phyloP scores from a whole-genome alignment of 2,329 filamentous ascomycete genomes.

The Aureobasidium sp. region DNA sequence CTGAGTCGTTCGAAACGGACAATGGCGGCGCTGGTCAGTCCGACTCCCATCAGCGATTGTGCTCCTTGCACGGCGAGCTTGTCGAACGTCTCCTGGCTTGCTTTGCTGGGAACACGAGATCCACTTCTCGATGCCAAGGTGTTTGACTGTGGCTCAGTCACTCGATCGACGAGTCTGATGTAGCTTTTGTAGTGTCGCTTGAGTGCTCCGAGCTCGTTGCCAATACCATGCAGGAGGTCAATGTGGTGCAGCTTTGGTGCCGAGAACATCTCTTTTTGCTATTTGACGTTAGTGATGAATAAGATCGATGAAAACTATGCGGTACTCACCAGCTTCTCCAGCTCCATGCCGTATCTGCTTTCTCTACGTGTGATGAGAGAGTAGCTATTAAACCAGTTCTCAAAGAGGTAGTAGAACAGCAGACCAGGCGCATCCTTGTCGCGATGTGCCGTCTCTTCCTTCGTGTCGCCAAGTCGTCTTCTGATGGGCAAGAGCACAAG shows the following conservation, averaged over 20 bases:
- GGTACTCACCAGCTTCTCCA: constrained; percentile 41
- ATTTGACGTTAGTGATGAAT: constrained; percentile 17
- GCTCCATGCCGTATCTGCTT: constrained; percentile 38
- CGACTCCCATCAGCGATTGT: constrained; percentile 36
- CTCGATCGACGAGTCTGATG: constrained; percentile 51
- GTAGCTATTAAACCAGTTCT: constrained; percentile 55
- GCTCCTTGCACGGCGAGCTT: constrained; percentile 11
- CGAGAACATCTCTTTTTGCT: constrained; percentile 48
- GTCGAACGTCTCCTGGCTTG: constrained; percentile 25
- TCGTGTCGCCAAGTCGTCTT: constrained; percentile 35
- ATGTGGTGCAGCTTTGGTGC: constrained; percentile 39
- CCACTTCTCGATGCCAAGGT: constrained; percentile 36
- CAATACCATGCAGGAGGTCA: constrained; percentile 50
- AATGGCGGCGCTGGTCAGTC: constrained; percentile 41
- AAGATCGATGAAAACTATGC: background rate
- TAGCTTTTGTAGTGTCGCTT: constrained; percentile 55
- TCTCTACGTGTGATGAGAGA: constrained; percentile 45
- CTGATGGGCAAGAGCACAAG: constrained; percentile 38
- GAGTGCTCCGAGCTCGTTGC: constrained; percentile 52
- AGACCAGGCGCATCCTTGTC: constrained; percentile 50
- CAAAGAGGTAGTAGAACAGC: constrained; percentile 59
- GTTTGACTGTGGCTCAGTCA: constrained; percentile 41
- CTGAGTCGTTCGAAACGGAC: constrained; percentile 52
- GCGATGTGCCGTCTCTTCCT: constrained; percentile 39
- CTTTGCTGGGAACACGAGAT: constrained; percentile 29